These are phyloP conservation scores for Conoideocrella luteorostrata DNA, from an alignment of 2,329 filamentous ascomycete species.

Conservation along the genomic window DNA sequence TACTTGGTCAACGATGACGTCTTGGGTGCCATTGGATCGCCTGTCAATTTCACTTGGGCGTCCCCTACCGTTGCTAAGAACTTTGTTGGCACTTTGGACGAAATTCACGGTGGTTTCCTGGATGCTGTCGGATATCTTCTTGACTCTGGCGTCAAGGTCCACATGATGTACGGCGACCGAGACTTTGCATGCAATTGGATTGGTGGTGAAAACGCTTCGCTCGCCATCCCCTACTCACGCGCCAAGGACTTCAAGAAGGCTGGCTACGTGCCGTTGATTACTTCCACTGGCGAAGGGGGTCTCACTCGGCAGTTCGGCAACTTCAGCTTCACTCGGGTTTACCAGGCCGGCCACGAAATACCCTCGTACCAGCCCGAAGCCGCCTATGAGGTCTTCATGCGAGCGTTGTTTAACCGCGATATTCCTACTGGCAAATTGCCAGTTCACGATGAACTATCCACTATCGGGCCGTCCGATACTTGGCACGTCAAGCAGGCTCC, in stretches of 20 bases:
- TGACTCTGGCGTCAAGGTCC: constrained; percentile 58
- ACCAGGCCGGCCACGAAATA: constrained; percentile 58
- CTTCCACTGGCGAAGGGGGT: constrained; percentile 58
- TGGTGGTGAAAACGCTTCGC: constrained; percentile 63
- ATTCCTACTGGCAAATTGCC: constrained; percentile 47
- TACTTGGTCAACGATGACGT: constrained; percentile 55
- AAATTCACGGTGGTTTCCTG: constrained; percentile 44
- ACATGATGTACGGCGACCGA: constrained; percentile 61
- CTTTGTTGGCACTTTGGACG: constrained; percentile 57
- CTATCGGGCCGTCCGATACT: constrained; percentile 44
- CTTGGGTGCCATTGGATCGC: constrained; percentile 53
- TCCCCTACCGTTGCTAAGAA: constrained; percentile 36
- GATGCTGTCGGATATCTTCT: constrained; percentile 52
- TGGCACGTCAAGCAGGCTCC: constrained; percentile 53
- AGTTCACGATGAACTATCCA: constrained; percentile 44
- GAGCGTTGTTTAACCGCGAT: constrained; percentile 48
- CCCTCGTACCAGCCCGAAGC: constrained; percentile 54
- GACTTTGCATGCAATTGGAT: constrained; percentile 59
- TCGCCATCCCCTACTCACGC: constrained; percentile 50
- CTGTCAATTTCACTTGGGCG: constrained; percentile 49
- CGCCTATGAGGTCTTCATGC: constrained; percentile 50
- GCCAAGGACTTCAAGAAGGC: constrained; percentile 44
- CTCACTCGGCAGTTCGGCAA: constrained; percentile 71
- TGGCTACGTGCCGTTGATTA: constrained; percentile 64
- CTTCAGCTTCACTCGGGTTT: constrained; percentile 59